Evolutionary conservation across 257 asterid genomes (phyloP), one percentile per base, ranked within the genome.

Genomic region (Nicotiana paniculata): DNA sequence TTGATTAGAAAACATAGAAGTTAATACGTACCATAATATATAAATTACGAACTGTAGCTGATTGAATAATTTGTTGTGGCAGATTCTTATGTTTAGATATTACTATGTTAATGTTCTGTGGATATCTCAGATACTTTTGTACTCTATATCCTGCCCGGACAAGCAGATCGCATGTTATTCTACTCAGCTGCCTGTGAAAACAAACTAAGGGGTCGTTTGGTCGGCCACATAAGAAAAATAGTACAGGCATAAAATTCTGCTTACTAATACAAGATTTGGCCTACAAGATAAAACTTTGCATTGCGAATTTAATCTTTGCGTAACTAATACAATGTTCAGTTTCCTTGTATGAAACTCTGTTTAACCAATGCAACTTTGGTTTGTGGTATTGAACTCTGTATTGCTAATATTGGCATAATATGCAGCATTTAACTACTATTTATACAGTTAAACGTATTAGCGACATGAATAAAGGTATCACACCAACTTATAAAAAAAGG

Each of bases 1-100:
- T 69, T 69, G 77, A 68, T 37, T n/a, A 89, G 93, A 95, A 93
- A 82, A 43, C 11, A 8, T 43, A 43, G 51, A 43, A 43, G 51
- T 92, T 93, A 10, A 12, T 70, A 70, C 12, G 35, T 70, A 5
- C 77, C 21, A 28, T n/a, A n/a, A n/a, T 69, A 18, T 9, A 37
- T 9, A 37, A 67, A 9, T 37, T n/a, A 69, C 91, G 84, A 69
- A 69, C 15, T 30, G 39, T 69, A 69, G 55, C 18, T 69, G 77
- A 10, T 64, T 28, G 37, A 33, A 28, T 64, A 64, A 3, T 28
- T 64, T 64, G 37, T 64, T 64, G 37, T 64, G 9, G 1, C 39
- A 12, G 69, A 64, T 64, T 28, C 69, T 64, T 28, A 28, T 64
- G n/a, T 28, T 32, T 63, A 26, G 68, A 61, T 43, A 43, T 43